These are phyloP conservation scores for Anisodus acutangulus DNA, from an alignment of 257 asterid species.

Conservation along the genomic window DNA sequence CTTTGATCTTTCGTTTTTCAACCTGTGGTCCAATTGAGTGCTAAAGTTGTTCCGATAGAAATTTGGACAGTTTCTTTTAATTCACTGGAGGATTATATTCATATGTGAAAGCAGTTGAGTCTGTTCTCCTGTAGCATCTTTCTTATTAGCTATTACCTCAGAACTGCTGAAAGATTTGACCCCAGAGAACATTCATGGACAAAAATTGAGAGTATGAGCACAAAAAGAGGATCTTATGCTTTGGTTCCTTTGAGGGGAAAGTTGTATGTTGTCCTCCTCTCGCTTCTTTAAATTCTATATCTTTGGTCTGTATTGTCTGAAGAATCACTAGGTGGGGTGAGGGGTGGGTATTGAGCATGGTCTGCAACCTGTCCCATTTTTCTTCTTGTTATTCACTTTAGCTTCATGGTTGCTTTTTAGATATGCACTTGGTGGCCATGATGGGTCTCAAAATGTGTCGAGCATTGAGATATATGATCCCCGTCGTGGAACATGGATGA, in stretches of 20 bases:
- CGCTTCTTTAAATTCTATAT: not conserved
- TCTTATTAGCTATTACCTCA: slow-evolving; percentile 30
- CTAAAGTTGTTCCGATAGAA: not conserved
- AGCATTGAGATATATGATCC: slow-evolving; percentile 78
- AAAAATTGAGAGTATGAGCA: slow-evolving; percentile 60
- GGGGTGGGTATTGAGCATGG: not conserved
- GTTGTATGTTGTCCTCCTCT: slow-evolving; percentile 51
- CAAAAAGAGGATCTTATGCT: slow-evolving; percentile 65
- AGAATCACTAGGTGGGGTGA: not conserved
- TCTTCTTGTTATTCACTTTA: not conserved
- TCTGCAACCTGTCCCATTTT: not conserved
- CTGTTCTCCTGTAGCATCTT: slow-evolving; percentile 17
- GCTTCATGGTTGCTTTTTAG: slow-evolving; percentile 39
- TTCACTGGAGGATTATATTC: not conserved
- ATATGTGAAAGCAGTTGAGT: not conserved
- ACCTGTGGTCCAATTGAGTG: not conserved
- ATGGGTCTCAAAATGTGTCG: slow-evolving; percentile 52
- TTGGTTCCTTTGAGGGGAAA: slow-evolving; percentile 66
- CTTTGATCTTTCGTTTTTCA: not conserved
- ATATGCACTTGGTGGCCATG: slow-evolving; percentile 75
- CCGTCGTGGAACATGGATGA: slow-evolving; percentile 64
- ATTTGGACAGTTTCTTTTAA: not conserved
- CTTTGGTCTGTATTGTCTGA: not conserved
- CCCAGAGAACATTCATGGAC: slow-evolving; percentile 85
- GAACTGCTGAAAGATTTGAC: slow-evolving; percentile 90